phyloP scores from a whole-genome alignment of 1,284 basidiomycete genomes.

The Malassezia psittaci region DNA sequence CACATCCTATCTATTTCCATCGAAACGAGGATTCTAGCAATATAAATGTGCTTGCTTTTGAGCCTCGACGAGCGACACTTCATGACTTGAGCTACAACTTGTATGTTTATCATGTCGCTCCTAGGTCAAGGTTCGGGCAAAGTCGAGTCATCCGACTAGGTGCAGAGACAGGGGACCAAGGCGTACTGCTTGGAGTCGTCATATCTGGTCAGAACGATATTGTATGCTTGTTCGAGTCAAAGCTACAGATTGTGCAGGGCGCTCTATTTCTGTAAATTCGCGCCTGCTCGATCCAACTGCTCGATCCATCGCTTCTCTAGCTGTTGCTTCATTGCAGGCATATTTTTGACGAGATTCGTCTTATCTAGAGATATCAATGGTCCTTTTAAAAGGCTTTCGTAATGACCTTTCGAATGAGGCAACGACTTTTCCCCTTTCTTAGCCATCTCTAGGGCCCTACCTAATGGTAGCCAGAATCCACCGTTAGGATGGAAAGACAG shows the following conservation, averaged over 20 bases:
- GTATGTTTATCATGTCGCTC: conserved; percentile 16
- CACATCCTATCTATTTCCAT: conserved; percentile 28
- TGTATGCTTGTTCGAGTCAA: conserved; percentile 1
- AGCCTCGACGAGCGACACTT: neutral
- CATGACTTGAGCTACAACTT: neutral
- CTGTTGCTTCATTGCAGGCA: conserved; percentile 67
- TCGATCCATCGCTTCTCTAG: conserved; percentile 46
- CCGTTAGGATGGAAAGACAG: conserved; percentile 79
- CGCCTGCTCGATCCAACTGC: neutral
- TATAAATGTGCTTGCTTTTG: conserved; percentile 2
- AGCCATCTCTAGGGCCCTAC: conserved; percentile 66
- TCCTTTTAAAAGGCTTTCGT: conserved; percentile 61
- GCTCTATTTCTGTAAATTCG: neutral
- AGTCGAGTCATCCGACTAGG: conserved; percentile 7
- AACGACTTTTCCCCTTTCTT: conserved; percentile 47
- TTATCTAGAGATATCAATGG: conserved; percentile 63
- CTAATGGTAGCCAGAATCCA: conserved; percentile 74
- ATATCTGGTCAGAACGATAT: neutral
- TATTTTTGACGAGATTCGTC: conserved; percentile 56
- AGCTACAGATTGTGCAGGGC: neutral
- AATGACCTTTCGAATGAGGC: conserved; percentile 53
- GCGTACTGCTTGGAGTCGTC: conserved; percentile 1
- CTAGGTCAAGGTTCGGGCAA: conserved; percentile 15
- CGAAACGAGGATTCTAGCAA: neutral
- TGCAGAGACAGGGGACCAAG: neutral